A percentile compares a stretch with the other conserved stretches of the same genome.
Evolutionary conservation across 2,329 filamentous ascomycete species (phyloP).

Genomic region (Colletotrichum sp.): DNA sequence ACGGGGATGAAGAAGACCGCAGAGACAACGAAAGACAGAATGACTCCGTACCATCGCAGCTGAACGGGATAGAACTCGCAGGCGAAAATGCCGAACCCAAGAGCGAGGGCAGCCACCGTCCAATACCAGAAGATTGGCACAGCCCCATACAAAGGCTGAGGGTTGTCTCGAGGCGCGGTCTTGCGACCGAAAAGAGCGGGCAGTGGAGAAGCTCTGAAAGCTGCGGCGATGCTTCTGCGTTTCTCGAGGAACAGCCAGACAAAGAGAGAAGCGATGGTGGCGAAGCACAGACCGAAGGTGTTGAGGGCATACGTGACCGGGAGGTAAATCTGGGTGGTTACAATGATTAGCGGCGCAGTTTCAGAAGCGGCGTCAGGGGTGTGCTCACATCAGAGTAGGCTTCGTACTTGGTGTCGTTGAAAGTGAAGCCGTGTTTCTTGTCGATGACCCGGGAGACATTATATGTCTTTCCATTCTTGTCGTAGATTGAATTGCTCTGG

Average conservation of each 20-base stretch:
- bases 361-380: not conserved
- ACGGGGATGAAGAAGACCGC: conserved; percentile 33
- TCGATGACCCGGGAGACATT: conserved; percentile 53
- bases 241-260: conserved; percentile 36
- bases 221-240: conserved; percentile 24
- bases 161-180: not conserved
- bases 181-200: not conserved
- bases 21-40: conserved; percentile 30
- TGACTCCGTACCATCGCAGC: conserved; percentile 34
- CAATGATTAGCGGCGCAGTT: not conserved
- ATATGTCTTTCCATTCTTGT: conserved; percentile 55
- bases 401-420: conserved; percentile 53
- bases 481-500: conserved; percentile 56
- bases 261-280: conserved; percentile 46
- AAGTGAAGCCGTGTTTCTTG: conserved; percentile 34
- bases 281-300: conserved; percentile 58
- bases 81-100: conserved; percentile 32
- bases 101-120: conserved; percentile 16
- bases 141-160: conserved; percentile 22
- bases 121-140: conserved; percentile 32
- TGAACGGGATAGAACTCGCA: conserved; percentile 35
- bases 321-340: conserved; percentile 41
- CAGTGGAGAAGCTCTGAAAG: not conserved
- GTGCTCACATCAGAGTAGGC: conserved; percentile 51
- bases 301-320: conserved; percentile 48